Evolutionary conservation across 805 yeast species (phyloP), one percentile per base, ranked within the genome.

Genomic region (Zygosaccharomyces pseudorouxii): DNA sequence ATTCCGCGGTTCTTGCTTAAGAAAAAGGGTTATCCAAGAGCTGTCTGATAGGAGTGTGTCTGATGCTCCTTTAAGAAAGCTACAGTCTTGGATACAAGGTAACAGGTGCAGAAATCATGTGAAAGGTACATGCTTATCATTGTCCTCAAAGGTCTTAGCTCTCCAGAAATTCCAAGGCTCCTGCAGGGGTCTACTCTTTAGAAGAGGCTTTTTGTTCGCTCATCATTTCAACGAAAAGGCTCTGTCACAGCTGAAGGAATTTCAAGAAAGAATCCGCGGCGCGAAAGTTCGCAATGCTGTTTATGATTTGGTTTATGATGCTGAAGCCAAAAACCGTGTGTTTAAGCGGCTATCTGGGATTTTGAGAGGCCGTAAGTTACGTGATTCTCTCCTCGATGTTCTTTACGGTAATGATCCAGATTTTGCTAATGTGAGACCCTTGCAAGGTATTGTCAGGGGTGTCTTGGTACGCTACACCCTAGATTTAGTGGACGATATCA

Each of bases 391-490:
- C n/a, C 14, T 36, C 9, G 45, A 30, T 12, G 36, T 37, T 25
- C 27, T 46, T 6, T 39, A 23, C 23, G 33, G 14, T 4, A 43
- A 38, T 5, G 27, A 12, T 18, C 36, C 29, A n/a, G 42, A 42
- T 12, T 35, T 38, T 11, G 20, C 20, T 9, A n/a, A 47, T n/a
- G n/a, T 51, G 22, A 18, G 30, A 51, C 22, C 44, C 45, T 52
- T 86, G 2, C 93, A 87, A 64, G 74, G 86, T 0, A 55, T 68
- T 5, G 69, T 82, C 47, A 74, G 89, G 54, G 95, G 92, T 23
- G 77, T 82, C 5, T 68, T 82, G 23, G 65, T 75, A 0, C 71
- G 95, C 51, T 82, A 81, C 57, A 67, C 74, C 3, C 60, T 70
- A 37, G 92, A 84, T 46, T 57, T 78, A 29, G 68, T 74, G 18